These are phyloP conservation scores for Gelatoporia subvermispora DNA, from an alignment of 768 basidiomycete species.

Conservation along the genomic window DNA sequence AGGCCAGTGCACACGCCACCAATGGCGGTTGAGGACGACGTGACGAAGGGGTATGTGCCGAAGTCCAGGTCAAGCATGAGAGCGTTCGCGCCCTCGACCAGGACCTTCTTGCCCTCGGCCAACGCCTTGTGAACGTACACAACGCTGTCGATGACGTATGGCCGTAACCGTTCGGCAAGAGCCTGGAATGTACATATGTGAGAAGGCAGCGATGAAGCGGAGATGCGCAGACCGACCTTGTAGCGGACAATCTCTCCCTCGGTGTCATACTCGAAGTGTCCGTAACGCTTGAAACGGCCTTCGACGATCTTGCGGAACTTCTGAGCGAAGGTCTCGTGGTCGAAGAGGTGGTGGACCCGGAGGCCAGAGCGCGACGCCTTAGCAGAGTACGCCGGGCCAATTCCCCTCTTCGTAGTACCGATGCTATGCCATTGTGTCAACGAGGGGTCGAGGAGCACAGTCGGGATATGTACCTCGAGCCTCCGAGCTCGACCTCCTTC, in stretches of 20 bases:
- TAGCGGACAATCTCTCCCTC: constrained; percentile 93
- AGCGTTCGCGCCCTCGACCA: constrained; percentile 97
- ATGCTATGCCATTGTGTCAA: constrained; percentile 49
- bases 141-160: constrained; percentile 88
- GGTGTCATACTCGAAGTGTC: constrained; percentile 96
- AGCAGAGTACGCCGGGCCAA: constrained; percentile 96
- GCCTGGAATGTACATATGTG: constrained; percentile 36
- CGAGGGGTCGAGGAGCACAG: not conserved
- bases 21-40: constrained; percentile 87
- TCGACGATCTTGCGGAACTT: constrained; percentile 97
- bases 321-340: constrained; percentile 73
- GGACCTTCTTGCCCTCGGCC: constrained; percentile 66
- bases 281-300: constrained; percentile 96
- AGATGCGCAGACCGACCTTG: constrained; percentile 48
- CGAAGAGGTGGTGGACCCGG: constrained; percentile 94
- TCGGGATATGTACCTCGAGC: constrained; percentile 59
- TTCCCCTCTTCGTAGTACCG: constrained; percentile 96
- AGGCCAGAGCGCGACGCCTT: constrained; percentile 96
- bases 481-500: constrained; percentile 96
- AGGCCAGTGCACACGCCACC: constrained; percentile 97
- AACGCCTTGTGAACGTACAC: constrained; percentile 81
- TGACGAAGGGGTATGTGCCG: constrained; percentile 97
- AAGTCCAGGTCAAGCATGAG: constrained; percentile 98
- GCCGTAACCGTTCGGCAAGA: constrained; percentile 78
- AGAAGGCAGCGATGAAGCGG: not conserved